A percentile compares a stretch with the other conserved stretches of the same genome.
phyloP scores from a whole-genome alignment of 2,329 filamentous ascomycete genomes.

The Alternaria tenuissima region DNA sequence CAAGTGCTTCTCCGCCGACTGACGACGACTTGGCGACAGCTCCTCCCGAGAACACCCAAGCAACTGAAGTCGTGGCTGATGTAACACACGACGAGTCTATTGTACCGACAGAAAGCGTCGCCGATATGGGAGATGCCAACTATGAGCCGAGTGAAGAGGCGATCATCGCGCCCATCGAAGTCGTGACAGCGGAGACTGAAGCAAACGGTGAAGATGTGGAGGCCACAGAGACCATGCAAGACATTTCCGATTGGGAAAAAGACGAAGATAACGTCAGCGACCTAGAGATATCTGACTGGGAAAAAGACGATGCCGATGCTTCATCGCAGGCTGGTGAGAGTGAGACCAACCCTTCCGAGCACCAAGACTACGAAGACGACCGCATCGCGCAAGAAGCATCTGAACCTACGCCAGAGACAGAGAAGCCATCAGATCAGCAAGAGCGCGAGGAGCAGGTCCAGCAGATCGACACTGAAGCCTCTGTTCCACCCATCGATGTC shows the following conservation, averaged over 20 bases:
- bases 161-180: neutral
- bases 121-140: neutral
- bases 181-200: neutral
- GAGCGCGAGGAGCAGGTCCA: neutral
- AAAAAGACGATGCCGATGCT: constrained; percentile 5
- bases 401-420: constrained; percentile 3
- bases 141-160: neutral
- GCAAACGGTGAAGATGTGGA: neutral
- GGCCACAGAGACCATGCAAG: constrained; percentile 1
- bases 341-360: constrained; percentile 16
- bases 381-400: neutral
- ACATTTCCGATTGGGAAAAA: constrained; percentile 2
- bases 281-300: constrained; percentile 4
- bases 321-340: constrained; percentile 5
- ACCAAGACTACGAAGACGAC: constrained; percentile 2
- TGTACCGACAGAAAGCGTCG: neutral
- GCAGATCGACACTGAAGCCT: constrained; percentile 1
- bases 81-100: neutral
- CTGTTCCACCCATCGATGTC: neutral
- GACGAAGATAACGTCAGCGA: neutral
- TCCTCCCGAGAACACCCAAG: neutral
- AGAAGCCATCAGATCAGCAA: neutral
- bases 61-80: neutral
- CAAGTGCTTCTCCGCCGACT: neutral
- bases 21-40: neutral